Evolutionary conservation across 352 stramenopile genomes (phyloP).

Genomic region (Pythium coloratum): DNA sequence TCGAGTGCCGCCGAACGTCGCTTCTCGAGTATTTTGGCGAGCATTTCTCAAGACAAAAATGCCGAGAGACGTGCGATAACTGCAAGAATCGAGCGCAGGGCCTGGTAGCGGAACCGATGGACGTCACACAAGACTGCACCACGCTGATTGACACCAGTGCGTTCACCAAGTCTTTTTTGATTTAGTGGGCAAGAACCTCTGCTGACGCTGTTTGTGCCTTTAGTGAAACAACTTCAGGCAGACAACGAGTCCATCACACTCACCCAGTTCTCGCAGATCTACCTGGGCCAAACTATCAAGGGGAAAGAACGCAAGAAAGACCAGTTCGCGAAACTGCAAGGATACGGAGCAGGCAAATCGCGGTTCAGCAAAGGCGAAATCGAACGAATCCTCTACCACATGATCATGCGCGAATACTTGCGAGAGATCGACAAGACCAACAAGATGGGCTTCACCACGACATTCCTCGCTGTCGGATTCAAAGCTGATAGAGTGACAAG

Average conservation of each 20-base stretch:
- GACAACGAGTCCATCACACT: slow-evolving; percentile 64
- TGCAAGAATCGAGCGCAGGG: slow-evolving; percentile 81
- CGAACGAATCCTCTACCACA: slow-evolving; percentile 86
- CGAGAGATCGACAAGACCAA: slow-evolving; percentile 83
- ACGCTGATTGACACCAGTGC: slow-evolving; percentile 60
- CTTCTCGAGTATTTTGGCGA: slow-evolving; percentile 90
- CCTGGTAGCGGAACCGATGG: slow-evolving; percentile 64
- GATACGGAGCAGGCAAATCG: slow-evolving; percentile 70
- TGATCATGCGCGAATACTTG: slow-evolving; percentile 85
- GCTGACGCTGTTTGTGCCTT: slow-evolving; percentile 29
- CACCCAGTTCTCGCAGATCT: slow-evolving; percentile 74
- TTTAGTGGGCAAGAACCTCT: not conserved
- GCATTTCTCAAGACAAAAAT: slow-evolving; percentile 76
- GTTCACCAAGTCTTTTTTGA: slow-evolving; percentile 15
- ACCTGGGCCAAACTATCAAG: slow-evolving; percentile 65
- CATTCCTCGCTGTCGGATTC: slow-evolving; percentile 62
- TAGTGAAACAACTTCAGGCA: slow-evolving; percentile 51
- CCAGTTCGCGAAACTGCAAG: slow-evolving; percentile 52
- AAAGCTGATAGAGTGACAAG: slow-evolving; percentile 52
- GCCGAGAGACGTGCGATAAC: slow-evolving; percentile 82
- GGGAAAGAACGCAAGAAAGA: slow-evolving; percentile 72
- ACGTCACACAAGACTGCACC: slow-evolving; percentile 78
- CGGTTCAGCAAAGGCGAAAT: slow-evolving; percentile 78
- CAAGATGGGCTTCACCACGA: slow-evolving; percentile 81
- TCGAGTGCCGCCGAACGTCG: slow-evolving; percentile 81